Evolutionary conservation across 2,329 filamentous ascomycete species (phyloP), one percentile per base, ranked within the genome.

Genomic region (Cladosporium colombiae): DNA sequence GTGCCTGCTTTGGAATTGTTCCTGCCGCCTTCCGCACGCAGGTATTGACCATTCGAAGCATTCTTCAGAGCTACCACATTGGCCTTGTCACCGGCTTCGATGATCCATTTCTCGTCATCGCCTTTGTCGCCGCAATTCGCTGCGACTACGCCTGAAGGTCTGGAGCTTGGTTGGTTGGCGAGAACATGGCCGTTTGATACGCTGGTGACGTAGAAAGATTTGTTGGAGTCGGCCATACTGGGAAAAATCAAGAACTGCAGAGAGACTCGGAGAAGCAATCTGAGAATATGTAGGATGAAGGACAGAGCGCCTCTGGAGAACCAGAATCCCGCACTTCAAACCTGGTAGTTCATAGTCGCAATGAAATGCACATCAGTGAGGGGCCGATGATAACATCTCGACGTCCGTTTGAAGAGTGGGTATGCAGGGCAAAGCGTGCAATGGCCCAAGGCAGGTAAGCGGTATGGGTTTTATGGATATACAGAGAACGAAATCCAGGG

Each of bases 71-170:
- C 56, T 13, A 59, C 35, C 14, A 44, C 40, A 5, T 44, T 59
- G 8, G 35, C 21, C 56, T 59, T 23, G 35, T 59, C 56, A 21
- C 56, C 56, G 13, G 56, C 35, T 27, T 59, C 56, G 35, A 59
- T 35, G n/a, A 40, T 44, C 56, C 56, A 59, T 59, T 59, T 59
- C 18, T 59, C 33, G 8, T 40, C 31, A 16, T 44, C 40, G 23
- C 40, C 56, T 5, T 40, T 40, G 35, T 59, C 56, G 27, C 33
- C 56, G n/a, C 14, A n/a, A 16, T 59, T 59, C 21, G 31, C 11
- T 31, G 35, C 56, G 14, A 40, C 56, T 35, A 59, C 56, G 35
- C 56, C 56, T n/a, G 56, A 59, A 35, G 56, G 56, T 37, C 27
- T 59, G 14, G 29, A n/a, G 35, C n/a, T 44, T 27, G 56, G 33